Evolutionary conservation across 2,329 filamentous ascomycete genomes (phyloP), one percentile per base, ranked within the genome.

Genomic region (Alternaria conjuncta): DNA sequence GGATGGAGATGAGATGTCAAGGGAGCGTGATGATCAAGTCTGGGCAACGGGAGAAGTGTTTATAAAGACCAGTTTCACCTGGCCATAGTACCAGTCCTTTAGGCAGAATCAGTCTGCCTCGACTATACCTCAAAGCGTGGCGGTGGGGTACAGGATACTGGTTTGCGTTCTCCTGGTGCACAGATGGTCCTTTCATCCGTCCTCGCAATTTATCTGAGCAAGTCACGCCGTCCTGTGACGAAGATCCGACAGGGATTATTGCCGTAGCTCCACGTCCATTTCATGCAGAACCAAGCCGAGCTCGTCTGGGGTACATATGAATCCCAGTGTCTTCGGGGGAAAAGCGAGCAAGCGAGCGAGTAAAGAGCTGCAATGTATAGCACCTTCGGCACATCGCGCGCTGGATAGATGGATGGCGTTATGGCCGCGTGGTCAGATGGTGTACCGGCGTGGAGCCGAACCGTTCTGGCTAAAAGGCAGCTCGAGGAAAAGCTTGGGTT

Each of bases 131-230:
- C 55, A 66, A 71, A 67, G 71, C 67, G 44, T 60, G 65, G 51
- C 57, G 66, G 75, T 74, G 75, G 75, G 68, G 74, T 71, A 68
- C 30, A 63, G 49, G 55, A 47, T 46, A 59, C 58, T 63, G 50
- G 44, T 70, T 71, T 60, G 61, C 44, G 61, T 62, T 54, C 26
- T 41, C 55, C 65, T 58, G 57, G 28, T 56, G 58, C 59, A 61
- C 32, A 54, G 25, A 57, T 71, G 54, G 70, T 71, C 76, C 76
- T 75, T 78, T 79, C 71, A 74, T 74, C 76, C 76, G 76, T 68
- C 64, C 23, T 64, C 55, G 65, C 64, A 78, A 78, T 76, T 57
- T 77, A 78, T 64, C 55, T 65, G 58, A 59, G 41, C 60, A 61
- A 61, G 36, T 41, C 36, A 41, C 36, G 36, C 36, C 36, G 69